Percentiles rank a stretch among this genome's conserved stretches.
phyloP scores from a whole-genome alignment of 139 green algal genomes.

The Chloropicon primus region DNA sequence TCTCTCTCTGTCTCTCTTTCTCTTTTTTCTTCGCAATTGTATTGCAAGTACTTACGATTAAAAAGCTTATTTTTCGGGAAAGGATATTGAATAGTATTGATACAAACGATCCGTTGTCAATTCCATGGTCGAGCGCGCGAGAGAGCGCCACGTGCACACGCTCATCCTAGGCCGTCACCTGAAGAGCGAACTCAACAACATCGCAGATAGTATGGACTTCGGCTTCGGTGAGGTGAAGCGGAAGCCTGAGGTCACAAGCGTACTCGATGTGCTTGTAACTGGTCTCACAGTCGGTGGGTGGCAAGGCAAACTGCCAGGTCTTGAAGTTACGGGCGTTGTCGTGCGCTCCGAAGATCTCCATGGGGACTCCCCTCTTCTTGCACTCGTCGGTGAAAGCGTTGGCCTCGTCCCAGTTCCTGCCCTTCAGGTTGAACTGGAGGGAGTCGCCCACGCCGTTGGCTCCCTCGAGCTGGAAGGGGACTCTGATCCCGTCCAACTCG shows the following conservation, averaged over 20 bases:
- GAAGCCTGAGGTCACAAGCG: background rate
- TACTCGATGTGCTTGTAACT: background rate
- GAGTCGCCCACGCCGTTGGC: constrained; percentile 11
- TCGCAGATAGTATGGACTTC: background rate
- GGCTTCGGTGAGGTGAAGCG: background rate
- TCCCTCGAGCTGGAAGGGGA: constrained; percentile 11
- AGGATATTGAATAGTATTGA: no score
- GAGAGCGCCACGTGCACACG: background rate
- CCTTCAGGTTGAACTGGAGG: constrained; percentile 19
- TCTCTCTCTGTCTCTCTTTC: no score
- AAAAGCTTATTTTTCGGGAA: no score
- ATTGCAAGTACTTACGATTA: no score
- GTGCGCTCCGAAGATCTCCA: constrained; percentile 13
- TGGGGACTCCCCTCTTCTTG: constrained; percentile 6
- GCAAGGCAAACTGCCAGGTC: constrained; percentile 11
- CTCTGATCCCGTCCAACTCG: background rate
- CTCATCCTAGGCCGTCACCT: background rate
- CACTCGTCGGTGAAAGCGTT: constrained; percentile 3
- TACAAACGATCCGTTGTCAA: no score
- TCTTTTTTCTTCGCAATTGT: no score
- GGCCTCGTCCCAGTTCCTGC: constrained; percentile 8
- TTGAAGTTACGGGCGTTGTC: constrained; percentile 16
- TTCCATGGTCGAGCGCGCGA: background rate
- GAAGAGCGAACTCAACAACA: background rate
- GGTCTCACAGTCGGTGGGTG: background rate